These are phyloP conservation scores for Agaricus blazei DNA, from an alignment of 768 basidiomycete genomes.

Conservation along the genomic window DNA sequence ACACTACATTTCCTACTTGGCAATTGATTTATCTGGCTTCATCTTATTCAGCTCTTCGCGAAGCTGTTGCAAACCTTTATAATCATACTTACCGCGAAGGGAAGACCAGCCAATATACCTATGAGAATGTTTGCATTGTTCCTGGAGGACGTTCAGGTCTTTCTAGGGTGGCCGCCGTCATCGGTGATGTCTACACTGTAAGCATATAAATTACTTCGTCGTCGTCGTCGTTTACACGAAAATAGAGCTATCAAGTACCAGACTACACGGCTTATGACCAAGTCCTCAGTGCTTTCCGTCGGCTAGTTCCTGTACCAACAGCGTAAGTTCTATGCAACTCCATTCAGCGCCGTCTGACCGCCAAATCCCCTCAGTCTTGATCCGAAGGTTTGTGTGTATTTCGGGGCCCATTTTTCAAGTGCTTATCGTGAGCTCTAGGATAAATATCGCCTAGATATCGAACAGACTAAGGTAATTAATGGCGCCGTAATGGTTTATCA, in stretches of 20 bases:
- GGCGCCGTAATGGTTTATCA: constrained; percentile 30
- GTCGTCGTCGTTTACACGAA: constrained; percentile 3
- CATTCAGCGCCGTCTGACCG: background rate
- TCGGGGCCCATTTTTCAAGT: constrained; percentile 12
- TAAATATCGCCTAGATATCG: constrained; percentile 75
- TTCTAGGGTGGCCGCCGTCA: constrained; percentile 86
- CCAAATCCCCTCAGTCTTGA: constrained; percentile 34
- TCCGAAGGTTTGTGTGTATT: constrained; percentile 21
- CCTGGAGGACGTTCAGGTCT: constrained; percentile 91
- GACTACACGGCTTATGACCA: constrained; percentile 91
- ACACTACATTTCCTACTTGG: background rate
- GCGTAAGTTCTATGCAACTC: constrained; percentile 43
- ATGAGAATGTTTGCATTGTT: constrained; percentile 91
- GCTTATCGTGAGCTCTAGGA: constrained; percentile 24
- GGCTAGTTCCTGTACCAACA: constrained; percentile 88
- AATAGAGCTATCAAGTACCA: constrained; percentile 82
- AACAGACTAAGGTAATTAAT: constrained; percentile 62
- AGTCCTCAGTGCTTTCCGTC: constrained; percentile 78
- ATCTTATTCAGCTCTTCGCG: constrained; percentile 56
- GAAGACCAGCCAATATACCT: constrained; percentile 81
- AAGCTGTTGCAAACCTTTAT: constrained; percentile 88
- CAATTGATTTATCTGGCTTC: background rate
- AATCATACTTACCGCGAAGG: constrained; percentile 82
- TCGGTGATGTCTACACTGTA: constrained; percentile 85
- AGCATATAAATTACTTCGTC: constrained; percentile 13